Percentiles rank a stretch among this genome's conserved stretches.
Evolutionary conservation across 1,139 yeast species (phyloP).

Genomic region (Tardiomyces depauwii): DNA sequence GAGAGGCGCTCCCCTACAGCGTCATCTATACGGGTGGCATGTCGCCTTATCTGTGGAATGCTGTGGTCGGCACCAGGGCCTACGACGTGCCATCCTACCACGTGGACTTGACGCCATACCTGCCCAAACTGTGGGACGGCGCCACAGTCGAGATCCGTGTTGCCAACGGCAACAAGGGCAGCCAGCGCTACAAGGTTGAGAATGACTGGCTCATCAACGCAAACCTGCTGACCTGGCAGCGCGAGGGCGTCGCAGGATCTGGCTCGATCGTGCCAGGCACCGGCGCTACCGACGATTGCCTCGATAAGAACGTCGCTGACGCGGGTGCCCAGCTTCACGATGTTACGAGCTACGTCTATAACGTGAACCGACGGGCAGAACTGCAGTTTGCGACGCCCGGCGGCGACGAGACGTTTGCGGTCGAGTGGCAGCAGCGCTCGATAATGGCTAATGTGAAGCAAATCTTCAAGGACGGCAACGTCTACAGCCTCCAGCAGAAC

Average conservation of each 20-base stretch:
- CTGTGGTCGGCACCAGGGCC: conserved; percentile 62
- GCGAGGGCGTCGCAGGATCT: conserved; percentile 16
- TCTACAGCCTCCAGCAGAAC: conserved; percentile 7
- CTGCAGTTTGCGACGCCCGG: conserved; percentile 4
- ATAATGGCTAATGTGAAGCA: conserved; percentile 2
- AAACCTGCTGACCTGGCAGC: conserved; percentile 54
- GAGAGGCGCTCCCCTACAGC: conserved; percentile 28
- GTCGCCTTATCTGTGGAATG: conserved; percentile 69
- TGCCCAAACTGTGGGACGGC: conserved; percentile 51
- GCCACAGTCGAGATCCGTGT: conserved; percentile 27
- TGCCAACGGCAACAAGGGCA: conserved; percentile 45
- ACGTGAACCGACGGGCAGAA: conserved; percentile 3
- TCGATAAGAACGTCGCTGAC: not conserved
- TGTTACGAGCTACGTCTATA: conserved; percentile 1
- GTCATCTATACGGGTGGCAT: conserved; percentile 69
- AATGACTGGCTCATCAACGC: conserved; percentile 63
- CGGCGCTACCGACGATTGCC: not conserved
- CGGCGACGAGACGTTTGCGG: conserved; percentile 2
- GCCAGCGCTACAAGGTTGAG: conserved; percentile 33
- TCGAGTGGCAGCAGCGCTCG: conserved; percentile 9
- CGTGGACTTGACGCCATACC: conserved; percentile 53
- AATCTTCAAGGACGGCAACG: conserved; percentile 5
- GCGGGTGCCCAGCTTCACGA: conserved; percentile 1
- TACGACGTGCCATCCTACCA: conserved; percentile 60
- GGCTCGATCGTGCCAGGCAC: conserved; percentile 9